Evolutionary conservation across 208 protist species (phyloP).

Genomic region (Trypanosoma conorhini): DNA sequence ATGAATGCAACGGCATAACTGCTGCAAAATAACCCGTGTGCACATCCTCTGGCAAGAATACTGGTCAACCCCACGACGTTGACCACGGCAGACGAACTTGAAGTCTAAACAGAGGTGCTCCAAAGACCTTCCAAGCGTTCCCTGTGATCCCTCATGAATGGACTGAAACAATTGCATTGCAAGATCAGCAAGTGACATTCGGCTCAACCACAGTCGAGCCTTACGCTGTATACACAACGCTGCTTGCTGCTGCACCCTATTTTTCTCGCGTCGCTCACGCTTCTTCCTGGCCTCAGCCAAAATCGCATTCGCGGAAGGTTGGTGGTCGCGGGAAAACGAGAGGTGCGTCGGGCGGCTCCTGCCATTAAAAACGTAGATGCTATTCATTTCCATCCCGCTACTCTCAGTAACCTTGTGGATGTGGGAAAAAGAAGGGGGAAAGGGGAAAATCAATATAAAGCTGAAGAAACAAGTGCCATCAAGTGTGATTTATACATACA

Average conservation of each 20-base stretch:
- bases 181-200: slow-evolving; percentile 26
- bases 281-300: slow-evolving; percentile 49
- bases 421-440: neutral
- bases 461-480: neutral
- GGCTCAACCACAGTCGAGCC: slow-evolving; percentile 42
- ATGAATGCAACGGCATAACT: slow-evolving; percentile 1
- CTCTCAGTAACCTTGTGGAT: slow-evolving; percentile 1
- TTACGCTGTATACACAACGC: slow-evolving; percentile 47
- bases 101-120: slow-evolving; percentile 23
- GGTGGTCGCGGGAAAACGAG: slow-evolving; percentile 65
- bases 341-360: slow-evolving; percentile 58
- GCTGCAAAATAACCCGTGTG: slow-evolving; percentile 12
- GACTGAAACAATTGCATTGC: slow-evolving; percentile 10
- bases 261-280: slow-evolving; percentile 52
- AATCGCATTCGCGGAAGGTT: slow-evolving; percentile 44
- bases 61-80: neutral
- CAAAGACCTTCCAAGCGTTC: neutral
- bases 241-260: slow-evolving; percentile 35
- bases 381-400: slow-evolving; percentile 15
- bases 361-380: slow-evolving; percentile 56
- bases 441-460: slow-evolving; percentile 17
- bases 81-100: slow-evolving; percentile 22
- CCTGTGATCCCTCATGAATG: neutral
- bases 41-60: neutral
- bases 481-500: neutral